Conservation (phyloP, 352 stramenopile genomes). For the Globisporangium uncinulatum region DNA sequence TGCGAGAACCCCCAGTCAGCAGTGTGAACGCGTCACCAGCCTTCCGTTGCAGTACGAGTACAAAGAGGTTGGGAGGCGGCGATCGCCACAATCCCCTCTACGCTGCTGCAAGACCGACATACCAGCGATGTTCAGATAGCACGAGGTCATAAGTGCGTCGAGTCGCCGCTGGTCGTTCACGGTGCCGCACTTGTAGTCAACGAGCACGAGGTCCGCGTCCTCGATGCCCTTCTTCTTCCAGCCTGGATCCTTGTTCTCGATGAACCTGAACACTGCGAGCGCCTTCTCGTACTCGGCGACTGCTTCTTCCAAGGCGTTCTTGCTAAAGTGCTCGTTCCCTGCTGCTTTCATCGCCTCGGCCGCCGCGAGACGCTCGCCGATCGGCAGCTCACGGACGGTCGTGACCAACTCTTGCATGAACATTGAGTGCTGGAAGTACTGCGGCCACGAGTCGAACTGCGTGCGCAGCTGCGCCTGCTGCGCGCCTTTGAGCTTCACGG, state of each 20-base stretch:
- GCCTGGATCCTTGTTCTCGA: slow-evolving; percentile 68
- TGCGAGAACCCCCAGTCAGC: too few relatives aligned
- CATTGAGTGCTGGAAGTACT: slow-evolving; percentile 85
- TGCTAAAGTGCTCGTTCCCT: slow-evolving; percentile 58
- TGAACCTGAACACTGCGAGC: slow-evolving; percentile 77
- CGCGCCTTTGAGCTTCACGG: slow-evolving; percentile 78
- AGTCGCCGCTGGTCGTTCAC: slow-evolving; percentile 36
- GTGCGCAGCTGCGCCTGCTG: slow-evolving; percentile 77
- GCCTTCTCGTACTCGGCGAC: slow-evolving; percentile 82
- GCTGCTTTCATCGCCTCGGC: slow-evolving; percentile 61
- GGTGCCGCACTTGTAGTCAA: slow-evolving; percentile 50
- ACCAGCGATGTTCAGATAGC: slow-evolving; percentile 83
- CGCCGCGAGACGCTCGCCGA: slow-evolving; percentile 46
- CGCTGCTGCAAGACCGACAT: slow-evolving; percentile 2
- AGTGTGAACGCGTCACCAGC: neutral
- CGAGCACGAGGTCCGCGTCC: slow-evolving; percentile 59
- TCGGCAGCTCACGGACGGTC: slow-evolving; percentile 31
- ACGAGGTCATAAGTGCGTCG: slow-evolving; percentile 51
- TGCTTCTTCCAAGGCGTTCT: slow-evolving; percentile 50
- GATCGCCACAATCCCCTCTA: too few relatives aligned
- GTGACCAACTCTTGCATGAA: slow-evolving; percentile 81
- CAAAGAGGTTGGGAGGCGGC: too few relatives aligned
- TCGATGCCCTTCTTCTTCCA: slow-evolving; percentile 89
- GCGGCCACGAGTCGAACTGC: slow-evolving; percentile 68
- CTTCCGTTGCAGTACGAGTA: slow-evolving; percentile 1